These are phyloP conservation scores for Oryza glaberrima DNA, from an alignment of 176 grass and related monocot genomes.

Conservation along the genomic window DNA sequence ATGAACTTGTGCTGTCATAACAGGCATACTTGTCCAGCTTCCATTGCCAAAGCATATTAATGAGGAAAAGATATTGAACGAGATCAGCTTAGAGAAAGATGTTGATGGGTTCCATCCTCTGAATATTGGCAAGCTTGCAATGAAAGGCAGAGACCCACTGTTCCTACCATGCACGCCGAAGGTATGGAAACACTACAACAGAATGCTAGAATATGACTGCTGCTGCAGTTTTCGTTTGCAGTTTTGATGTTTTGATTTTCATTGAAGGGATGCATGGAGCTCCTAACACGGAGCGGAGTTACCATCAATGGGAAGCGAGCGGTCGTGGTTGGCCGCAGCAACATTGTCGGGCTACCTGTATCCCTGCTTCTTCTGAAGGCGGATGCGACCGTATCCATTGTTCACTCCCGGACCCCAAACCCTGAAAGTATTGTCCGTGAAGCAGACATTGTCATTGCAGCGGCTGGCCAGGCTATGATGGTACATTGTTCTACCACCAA, in stretches of 20 bases:
- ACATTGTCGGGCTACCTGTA: conserved; percentile 87
- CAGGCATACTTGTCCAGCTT: conserved; percentile 94
- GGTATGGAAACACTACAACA: conserved; percentile 43
- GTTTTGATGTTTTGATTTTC: background rate
- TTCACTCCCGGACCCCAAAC: conserved; percentile 77
- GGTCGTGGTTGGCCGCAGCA: conserved; percentile 92
- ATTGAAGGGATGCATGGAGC: conserved; percentile 89
- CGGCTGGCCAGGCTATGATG: conserved; percentile 95
- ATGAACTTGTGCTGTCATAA: conserved; percentile 1
- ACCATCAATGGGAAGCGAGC: conserved; percentile 74
- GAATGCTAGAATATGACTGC: background rate
- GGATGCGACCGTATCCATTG: conserved; percentile 80
- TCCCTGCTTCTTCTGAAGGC: conserved; percentile 92
- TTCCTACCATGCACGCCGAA: conserved; percentile 90
- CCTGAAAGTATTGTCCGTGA: conserved; percentile 70
- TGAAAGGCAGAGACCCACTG: conserved; percentile 93
- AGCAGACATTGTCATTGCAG: conserved; percentile 86
- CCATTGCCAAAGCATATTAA: conserved; percentile 95
- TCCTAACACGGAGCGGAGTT: conserved; percentile 73
- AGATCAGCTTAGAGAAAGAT: conserved; percentile 90
- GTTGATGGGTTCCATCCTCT: conserved; percentile 98
- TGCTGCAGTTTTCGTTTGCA: background rate
- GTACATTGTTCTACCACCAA: conserved; percentile 38
- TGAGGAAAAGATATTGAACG: conserved; percentile 80
- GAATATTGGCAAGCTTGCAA: conserved; percentile 96